Base-by-base conservation (phyloP, 108 stramenopile species). In the Pelagomonas calceolata region DNA sequence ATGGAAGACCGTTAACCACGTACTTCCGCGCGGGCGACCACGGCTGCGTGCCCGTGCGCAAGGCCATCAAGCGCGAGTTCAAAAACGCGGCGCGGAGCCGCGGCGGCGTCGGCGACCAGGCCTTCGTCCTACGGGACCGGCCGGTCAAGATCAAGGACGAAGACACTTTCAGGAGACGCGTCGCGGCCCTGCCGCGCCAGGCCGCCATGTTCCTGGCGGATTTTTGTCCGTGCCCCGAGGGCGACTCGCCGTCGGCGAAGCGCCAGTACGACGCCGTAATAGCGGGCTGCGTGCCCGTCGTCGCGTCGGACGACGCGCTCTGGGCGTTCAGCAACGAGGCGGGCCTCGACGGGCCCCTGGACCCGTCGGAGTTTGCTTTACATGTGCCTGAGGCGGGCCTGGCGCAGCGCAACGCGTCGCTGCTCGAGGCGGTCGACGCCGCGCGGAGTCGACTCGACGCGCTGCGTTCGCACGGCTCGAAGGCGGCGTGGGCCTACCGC, bases 231-330 rank as follows among this genome's bases (percentile, higher is more conserved):
- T 36, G 66, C 67, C 74, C 74, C 29, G 67, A 43, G 37, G 86
- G 86, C 32, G 86, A 87, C 67, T 78, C 84, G 34, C 84, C 86
- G 37, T 79, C 76, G 26, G 78, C 86, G n/a, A 87, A 84, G 75
- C 81, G 86, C 14, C 80, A 74, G 64, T 85, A 82, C 67, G 86
- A 87, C 77, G 82, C 80, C 16, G 17, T 86, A 1, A 45, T 76
- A 43, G 80, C 81, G 14, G 83, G 83, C 26, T 86, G 85, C 69
- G 79, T 86, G 60, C 85, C 85, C 17, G 68, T 86, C 44, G 63
- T 86, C 45, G 32, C 84, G 36, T 81, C 80, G 18, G 74, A 75
- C 67, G 74, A 75, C 51, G 51, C 51, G 51, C 51, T 60, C 51
- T 60, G 51, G 51, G 51, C 51, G 21, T 60, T 9, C 10, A 10